Evolutionary conservation across 306 rosid species (phyloP).

Genomic region (Rosa persica): DNA sequence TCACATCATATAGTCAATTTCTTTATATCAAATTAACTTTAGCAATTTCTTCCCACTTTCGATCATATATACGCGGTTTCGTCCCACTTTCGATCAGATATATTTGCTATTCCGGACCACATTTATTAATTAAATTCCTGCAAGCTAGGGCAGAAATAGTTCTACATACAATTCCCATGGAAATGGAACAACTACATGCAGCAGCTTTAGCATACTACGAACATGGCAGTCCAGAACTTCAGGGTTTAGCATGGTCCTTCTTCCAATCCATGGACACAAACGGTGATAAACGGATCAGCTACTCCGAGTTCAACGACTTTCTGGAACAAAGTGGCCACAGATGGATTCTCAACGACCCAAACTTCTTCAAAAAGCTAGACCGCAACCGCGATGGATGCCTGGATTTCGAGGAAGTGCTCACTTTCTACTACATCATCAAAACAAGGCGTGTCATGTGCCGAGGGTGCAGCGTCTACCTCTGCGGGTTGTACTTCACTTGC

Average conservation of each 20-base stretch:
- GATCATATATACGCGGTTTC: no score
- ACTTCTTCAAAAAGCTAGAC: neutral
- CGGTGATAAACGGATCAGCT: constrained; percentile 9
- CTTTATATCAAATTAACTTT: no score
- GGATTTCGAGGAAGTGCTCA: constrained; percentile 17
- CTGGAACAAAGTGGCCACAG: neutral
- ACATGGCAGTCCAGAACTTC: constrained; percentile 3
- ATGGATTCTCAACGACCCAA: neutral
- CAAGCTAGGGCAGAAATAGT: neutral
- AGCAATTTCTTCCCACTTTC: neutral
- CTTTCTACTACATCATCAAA: constrained; percentile 24
- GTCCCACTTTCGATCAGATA: neutral
- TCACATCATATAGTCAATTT: neutral
- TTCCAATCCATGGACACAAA: constrained; percentile 17
- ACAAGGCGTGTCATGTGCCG: constrained; percentile 7
- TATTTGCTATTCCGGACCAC: neutral
- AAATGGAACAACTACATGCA: neutral
- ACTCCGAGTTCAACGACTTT: constrained; percentile 4
- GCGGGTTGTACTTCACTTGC: constrained; percentile 20
- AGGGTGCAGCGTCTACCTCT: neutral
- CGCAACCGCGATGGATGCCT: constrained; percentile 1
- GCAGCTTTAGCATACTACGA: constrained; percentile 5
- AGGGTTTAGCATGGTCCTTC: neutral
- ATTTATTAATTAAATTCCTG: neutral
- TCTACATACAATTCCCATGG: neutral